phyloP scores from a whole-genome alignment of 139 green algal species.

The Chlorella ohadii region DNA sequence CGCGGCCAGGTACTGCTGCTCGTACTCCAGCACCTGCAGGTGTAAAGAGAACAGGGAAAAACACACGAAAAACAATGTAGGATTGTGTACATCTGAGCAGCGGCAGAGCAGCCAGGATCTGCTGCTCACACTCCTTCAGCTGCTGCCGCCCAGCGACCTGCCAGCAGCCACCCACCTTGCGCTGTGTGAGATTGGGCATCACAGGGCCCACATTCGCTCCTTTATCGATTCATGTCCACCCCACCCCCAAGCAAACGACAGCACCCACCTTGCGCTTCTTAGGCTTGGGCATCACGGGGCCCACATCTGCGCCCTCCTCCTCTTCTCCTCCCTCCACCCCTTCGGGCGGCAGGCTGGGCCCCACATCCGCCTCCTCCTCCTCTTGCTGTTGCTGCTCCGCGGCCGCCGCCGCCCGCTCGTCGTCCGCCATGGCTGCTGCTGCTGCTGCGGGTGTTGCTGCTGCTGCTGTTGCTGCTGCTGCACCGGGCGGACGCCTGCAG shows the following conservation, averaged over 20 bases:
- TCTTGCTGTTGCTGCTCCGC: background rate
- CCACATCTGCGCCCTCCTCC: slow-evolving; percentile 51
- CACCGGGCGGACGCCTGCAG: too few relatives aligned
- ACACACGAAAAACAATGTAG: too few relatives aligned
- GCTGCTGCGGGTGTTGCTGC: background rate
- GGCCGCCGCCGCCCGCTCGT: background rate
- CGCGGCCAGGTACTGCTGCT: slow-evolving; percentile 77
- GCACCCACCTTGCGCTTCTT: slow-evolving; percentile 71
- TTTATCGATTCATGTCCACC: too few relatives aligned
- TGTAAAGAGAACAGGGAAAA: background rate
- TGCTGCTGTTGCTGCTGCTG: background rate
- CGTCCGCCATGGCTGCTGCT: background rate
- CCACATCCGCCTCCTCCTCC: slow-evolving; percentile 22
- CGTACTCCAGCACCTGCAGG: slow-evolving; percentile 78
- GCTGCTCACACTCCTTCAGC: too few relatives aligned
- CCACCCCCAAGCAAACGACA: too few relatives aligned
- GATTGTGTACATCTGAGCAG: too few relatives aligned
- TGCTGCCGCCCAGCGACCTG: too few relatives aligned
- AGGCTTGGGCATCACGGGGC: slow-evolving; percentile 54
- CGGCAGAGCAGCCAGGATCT: too few relatives aligned
- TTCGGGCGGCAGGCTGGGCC: background rate
- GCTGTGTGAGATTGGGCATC: slow-evolving; percentile 65
- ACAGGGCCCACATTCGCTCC: slow-evolving; percentile 51
- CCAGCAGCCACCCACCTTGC: slow-evolving; percentile 53
- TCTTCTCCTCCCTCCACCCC: background rate